Conservation (phyloP, 805 yeast genomes). For the Metschnikowia noctiluminum region DNA sequence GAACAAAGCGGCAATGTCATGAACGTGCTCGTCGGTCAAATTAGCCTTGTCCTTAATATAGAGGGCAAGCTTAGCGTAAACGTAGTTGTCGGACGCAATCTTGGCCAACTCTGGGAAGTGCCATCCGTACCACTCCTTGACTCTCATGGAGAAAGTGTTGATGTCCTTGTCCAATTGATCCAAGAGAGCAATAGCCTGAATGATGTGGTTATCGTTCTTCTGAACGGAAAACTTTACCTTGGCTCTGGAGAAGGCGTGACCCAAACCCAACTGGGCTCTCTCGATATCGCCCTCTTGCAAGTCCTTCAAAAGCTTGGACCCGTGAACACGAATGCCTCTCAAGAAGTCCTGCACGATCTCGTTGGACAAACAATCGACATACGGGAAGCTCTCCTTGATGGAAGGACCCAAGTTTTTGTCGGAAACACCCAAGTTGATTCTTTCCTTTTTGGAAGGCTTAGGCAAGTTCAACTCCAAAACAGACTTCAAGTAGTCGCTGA, state of each 20-base stretch:
- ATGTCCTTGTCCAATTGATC: slow-evolving; percentile 98
- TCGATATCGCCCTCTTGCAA: slow-evolving; percentile 93
- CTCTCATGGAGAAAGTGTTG: slow-evolving; percentile 96
- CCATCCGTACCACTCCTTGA: slow-evolving; percentile 98
- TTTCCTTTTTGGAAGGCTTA: slow-evolving; percentile 61
- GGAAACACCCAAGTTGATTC: slow-evolving; percentile 79
- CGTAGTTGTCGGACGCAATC: slow-evolving; percentile 84
- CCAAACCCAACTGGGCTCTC: slow-evolving; percentile 97
- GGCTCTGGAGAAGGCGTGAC: slow-evolving; percentile 98
- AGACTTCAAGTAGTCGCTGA: slow-evolving; percentile 86
- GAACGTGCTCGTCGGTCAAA: slow-evolving; percentile 87
- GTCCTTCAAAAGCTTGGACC: slow-evolving; percentile 83
- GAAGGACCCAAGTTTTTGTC: slow-evolving; percentile 96
- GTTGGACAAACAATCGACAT: slow-evolving; percentile 83
- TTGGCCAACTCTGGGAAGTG: slow-evolving; percentile 96
- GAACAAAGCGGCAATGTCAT: slow-evolving; percentile 85
- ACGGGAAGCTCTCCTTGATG: slow-evolving; percentile 85
- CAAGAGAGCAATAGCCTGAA: slow-evolving; percentile 95
- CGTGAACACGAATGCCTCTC: slow-evolving; percentile 92
- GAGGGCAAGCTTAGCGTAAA: slow-evolving; percentile 77
- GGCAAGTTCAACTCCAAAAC: slow-evolving; percentile 90
- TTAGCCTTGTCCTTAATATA: slow-evolving; percentile 84
- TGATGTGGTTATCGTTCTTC: slow-evolving; percentile 98
- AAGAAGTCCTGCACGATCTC: slow-evolving; percentile 93
- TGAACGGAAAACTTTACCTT: slow-evolving; percentile 98